Evolutionary conservation across 768 basidiomycete genomes (phyloP).

Genomic region (Podaxis sp.): DNA sequence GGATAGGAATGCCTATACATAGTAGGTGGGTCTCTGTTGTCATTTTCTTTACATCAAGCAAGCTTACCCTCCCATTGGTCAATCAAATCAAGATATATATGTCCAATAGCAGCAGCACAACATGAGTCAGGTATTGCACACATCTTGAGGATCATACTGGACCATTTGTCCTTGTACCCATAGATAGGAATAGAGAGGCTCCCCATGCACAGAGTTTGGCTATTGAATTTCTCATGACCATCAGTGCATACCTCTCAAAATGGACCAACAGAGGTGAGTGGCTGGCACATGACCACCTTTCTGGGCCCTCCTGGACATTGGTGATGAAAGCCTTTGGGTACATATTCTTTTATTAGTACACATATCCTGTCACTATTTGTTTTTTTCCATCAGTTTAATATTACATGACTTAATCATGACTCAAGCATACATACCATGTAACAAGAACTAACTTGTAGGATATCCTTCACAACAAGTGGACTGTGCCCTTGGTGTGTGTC

Average conservation of each 20-base stretch:
- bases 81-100: constrained; percentile 24
- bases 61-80: constrained; percentile 21
- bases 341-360: constrained; percentile 16
- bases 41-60: background rate
- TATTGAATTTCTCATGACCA: constrained; percentile 18
- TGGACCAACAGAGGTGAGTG: constrained; percentile 21
- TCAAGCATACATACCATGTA: background rate
- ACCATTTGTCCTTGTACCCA: constrained; percentile 25
- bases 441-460: background rate
- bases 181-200: constrained; percentile 25
- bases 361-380: constrained; percentile 20
- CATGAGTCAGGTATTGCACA: constrained; percentile 24
- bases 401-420: background rate
- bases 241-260: constrained; percentile 26
- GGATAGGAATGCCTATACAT: background rate
- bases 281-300: constrained; percentile 15
- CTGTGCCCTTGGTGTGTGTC: background rate
- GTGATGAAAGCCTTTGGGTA: constrained; percentile 23
- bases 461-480: background rate
- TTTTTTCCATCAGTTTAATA: background rate
- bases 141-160: constrained; percentile 19
- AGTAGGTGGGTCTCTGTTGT: background rate
- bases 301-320: constrained; percentile 20
- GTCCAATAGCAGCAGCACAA: constrained; percentile 21
- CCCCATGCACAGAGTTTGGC: constrained; percentile 25